phyloP scores from a whole-genome alignment of 129 eudicot species.

The Centaurea solstitialis region DNA sequence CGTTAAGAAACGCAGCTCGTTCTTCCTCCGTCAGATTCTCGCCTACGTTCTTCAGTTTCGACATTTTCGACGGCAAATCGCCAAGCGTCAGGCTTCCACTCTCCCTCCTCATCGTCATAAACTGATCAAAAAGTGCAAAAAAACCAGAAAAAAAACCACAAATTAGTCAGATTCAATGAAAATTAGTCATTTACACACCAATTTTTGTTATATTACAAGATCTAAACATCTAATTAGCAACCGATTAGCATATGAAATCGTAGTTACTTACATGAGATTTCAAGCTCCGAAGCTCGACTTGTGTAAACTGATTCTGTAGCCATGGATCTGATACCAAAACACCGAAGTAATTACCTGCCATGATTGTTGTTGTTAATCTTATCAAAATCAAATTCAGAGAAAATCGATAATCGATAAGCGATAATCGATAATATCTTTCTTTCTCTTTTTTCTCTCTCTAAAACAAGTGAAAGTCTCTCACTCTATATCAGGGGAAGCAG shows the following conservation, averaged over 20 bases:
- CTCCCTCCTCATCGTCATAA: slow-evolving; percentile 79
- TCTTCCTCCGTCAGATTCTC: slow-evolving; percentile 86
- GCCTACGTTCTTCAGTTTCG: slow-evolving; percentile 80
- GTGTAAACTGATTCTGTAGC: slow-evolving; percentile 99
- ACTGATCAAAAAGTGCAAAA: slow-evolving; percentile 47
- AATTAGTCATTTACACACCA: background rate
- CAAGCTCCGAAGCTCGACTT: slow-evolving; percentile 91
- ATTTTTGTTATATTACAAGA: slow-evolving; percentile 6
- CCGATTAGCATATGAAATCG: slow-evolving; percentile 9
- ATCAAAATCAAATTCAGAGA: slow-evolving; percentile 5
- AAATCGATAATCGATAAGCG: background rate
- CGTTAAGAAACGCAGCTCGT: slow-evolving; percentile 66
- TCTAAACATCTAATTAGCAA: background rate
- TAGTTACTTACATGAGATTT: slow-evolving; percentile 66
- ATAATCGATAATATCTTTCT: background rate
- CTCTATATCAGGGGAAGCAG: slow-evolving; percentile 33
- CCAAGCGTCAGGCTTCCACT: slow-evolving; percentile 69
- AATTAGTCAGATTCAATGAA: slow-evolving; percentile 6
- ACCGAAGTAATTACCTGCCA: slow-evolving; percentile 82
- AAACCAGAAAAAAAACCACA: background rate
- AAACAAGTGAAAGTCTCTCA: slow-evolving; percentile 5
- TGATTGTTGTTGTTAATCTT: background rate
- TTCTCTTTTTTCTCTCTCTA: slow-evolving; percentile 27
- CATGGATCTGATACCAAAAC: slow-evolving; percentile 98
- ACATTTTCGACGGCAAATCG: slow-evolving; percentile 86